Evolutionary conservation across 257 asterid genomes (phyloP), one percentile per base, ranked within the genome.

Genomic region (Nicotiana attenuata): DNA sequence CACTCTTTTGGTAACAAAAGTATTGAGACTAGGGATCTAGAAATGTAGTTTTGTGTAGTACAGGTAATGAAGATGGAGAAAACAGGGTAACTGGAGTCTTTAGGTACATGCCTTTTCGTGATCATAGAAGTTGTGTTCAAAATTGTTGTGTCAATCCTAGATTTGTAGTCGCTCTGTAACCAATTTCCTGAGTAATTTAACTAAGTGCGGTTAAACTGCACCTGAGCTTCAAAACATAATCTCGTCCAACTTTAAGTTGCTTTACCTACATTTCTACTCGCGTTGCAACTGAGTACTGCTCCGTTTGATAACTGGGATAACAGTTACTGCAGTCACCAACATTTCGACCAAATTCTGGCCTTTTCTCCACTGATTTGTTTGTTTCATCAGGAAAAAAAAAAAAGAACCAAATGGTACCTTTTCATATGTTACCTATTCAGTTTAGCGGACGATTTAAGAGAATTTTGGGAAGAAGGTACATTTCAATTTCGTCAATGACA

Each of bases 41-140:
- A 77, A 22, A 71, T 80, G 64, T 73, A 33, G 33, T 63, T 15
- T 59, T 68, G 80, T 52, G 81, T 22, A 69, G 84, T 80, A 84
- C 69, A 84, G 84, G 57, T 79, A 41, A 84, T 68, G 80, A 11
- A 77, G 79, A 64, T 56, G 75, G 75, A 76, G 69, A 77, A 77
- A 77, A 64, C 31, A 64, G 65, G 78, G 28, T 35, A 24, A 47
- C 11, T 73, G 61, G 59, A 7, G 41, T 73, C 68, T 26, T 63
- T 64, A 26, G 69, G 38, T 64, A 64, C 69, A 64, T 64, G 41
- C 20, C 41, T 64, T 13, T 50, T 45, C 38, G 16, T 73, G 79
- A 73, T 73, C 61, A 22, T 47, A 73, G 61, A 73, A 47, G 78
- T 45, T 13, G 38, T 47, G 61, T 73, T 13, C 78, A 47, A 73